A percentile compares a stretch with the other conserved stretches of the same genome.
phyloP scores from a whole-genome alignment of 1,284 basidiomycete genomes.

The Phenoliferia sp. region DNA sequence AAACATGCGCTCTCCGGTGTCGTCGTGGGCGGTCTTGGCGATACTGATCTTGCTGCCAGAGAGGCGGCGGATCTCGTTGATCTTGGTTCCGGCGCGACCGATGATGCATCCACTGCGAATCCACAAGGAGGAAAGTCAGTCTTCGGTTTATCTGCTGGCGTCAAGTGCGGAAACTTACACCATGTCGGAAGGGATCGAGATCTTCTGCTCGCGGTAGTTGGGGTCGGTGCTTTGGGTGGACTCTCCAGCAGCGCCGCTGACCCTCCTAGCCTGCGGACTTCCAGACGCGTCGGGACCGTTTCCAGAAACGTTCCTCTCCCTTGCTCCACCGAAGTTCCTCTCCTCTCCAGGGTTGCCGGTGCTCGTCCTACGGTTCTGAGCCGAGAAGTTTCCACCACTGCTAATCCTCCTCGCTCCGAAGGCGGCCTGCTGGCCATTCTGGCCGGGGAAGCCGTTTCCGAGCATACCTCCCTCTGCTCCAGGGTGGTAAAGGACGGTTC shows the following conservation, averaged over 20 bases:
- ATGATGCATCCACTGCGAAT: slow-evolving; percentile 44
- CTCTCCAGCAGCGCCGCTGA: slow-evolving; percentile 40
- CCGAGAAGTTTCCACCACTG: background rate
- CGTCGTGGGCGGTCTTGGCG: slow-evolving; percentile 96
- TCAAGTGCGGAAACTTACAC: slow-evolving; percentile 39
- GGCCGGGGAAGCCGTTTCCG: slow-evolving; percentile 9
- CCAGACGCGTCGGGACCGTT: slow-evolving; percentile 18
- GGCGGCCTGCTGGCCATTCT: slow-evolving; percentile 13
- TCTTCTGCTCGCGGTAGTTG: slow-evolving; percentile 95
- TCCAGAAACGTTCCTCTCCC: background rate
- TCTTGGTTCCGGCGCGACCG: slow-evolving; percentile 94
- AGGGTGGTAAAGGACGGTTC: slow-evolving; percentile 93
- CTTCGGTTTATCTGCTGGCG: background rate
- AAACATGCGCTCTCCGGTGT: slow-evolving; percentile 98
- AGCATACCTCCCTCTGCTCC: slow-evolving; percentile 59
- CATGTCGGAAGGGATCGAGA: slow-evolving; percentile 98
- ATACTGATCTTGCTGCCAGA: slow-evolving; percentile 96
- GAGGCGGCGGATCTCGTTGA: slow-evolving; percentile 94
- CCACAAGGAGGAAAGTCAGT: background rate
- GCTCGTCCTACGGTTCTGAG: background rate
- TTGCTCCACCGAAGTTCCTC: slow-evolving; percentile 4
- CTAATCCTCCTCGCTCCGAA: slow-evolving; percentile 1
- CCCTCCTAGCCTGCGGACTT: slow-evolving; percentile 11
- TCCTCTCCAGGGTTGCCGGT: background rate
- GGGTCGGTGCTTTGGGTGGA: slow-evolving; percentile 42